Base-by-base conservation (phyloP, 495 filamentous ascomycete genomes). In the Aspergillus coremiiformis region DNA sequence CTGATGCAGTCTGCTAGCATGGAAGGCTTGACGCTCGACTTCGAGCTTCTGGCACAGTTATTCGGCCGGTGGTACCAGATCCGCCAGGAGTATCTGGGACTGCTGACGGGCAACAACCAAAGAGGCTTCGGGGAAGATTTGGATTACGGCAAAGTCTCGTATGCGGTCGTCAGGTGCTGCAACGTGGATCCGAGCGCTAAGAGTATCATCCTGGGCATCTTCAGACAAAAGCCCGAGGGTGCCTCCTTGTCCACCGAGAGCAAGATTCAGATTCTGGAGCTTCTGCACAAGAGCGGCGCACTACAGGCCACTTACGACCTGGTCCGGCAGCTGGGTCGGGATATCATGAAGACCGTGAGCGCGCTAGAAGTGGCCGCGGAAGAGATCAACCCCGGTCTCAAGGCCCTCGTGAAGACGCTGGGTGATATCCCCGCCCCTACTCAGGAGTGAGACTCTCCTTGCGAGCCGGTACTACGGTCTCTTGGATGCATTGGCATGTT, bases 171-270 rank as follows among this genome's bases (percentile, higher is more conserved):
- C 22, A 54, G 60, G 15, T 53, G 49, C 46, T 53, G 46, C 45
- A 45, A 54, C 21, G 1, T 47, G 11, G 47, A 61, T 39, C 23
- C 54, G 15, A 37, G 22, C 29, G 39, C 39, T 14, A 49, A 49
- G 44, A 30, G 19, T 12, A 27, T 56, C 68, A 42, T 80, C 76
- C 49, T 78, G 71, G 39, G 76, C 64, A 64, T 81, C 75, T 22
- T 71, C 64, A 30, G 53, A 12, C 49, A 54, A 35, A 54, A 51
- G 41, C 23, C 20, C 2, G 33, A 39, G 19, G 43, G 43, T 14
- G 50, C 42, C 1, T 19, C 39, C 0, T 33, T 56, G 19, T 12
- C 51, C 7, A 17, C 35, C 14, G 49, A 57, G 11, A 49, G 39
- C 39, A 61, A 61, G 54, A 22, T 27, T 10, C 54, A 57, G 47